Percentiles rank a stretch among this genome's conserved stretches.
These are phyloP conservation scores for Arabidopsis arenosa DNA, from an alignment of 345 rosid genomes.

Conservation along the genomic window DNA sequence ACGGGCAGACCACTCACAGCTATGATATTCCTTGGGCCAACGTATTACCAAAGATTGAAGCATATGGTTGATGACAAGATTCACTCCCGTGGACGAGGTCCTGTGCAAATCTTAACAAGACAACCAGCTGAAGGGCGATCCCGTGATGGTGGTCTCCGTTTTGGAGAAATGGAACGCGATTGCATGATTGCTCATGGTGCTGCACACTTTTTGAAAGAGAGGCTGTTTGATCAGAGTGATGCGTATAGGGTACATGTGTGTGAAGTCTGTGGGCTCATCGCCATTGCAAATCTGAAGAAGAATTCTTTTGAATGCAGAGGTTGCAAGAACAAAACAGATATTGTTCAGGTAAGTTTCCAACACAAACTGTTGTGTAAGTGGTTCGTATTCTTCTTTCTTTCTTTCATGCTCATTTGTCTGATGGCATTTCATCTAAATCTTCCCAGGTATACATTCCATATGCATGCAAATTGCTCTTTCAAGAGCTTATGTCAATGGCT, in stretches of 20 bases:
- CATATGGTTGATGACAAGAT: slow-evolving; percentile 99
- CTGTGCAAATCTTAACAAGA: slow-evolving; percentile 92
- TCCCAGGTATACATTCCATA: slow-evolving; percentile 89
- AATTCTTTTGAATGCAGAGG: slow-evolving; percentile 93
- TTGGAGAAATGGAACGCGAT: slow-evolving; percentile 98
- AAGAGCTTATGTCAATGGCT: slow-evolving; percentile 99
- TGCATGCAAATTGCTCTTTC: slow-evolving; percentile 93
- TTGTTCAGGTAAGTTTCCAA: slow-evolving; percentile 70
- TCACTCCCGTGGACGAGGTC: slow-evolving; percentile 98
- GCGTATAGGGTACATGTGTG: slow-evolving; percentile 96
- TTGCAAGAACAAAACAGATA: slow-evolving; percentile 94
- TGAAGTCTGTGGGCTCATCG: slow-evolving; percentile 87
- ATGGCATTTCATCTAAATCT: slow-evolving; percentile 11
- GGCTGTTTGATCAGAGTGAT: slow-evolving; percentile 96
- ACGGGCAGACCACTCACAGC: slow-evolving; percentile 88
- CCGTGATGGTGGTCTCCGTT: slow-evolving; percentile 96
- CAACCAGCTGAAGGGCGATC: slow-evolving; percentile 99
- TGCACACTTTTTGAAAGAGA: slow-evolving; percentile 89
- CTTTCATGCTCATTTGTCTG: slow-evolving; percentile 12
- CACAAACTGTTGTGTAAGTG: neutral
- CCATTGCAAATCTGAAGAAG: slow-evolving; percentile 93
- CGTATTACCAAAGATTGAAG: slow-evolving; percentile 94
- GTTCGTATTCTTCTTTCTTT: neutral
- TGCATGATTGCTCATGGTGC: slow-evolving; percentile 99
- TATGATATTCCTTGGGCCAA: slow-evolving; percentile 96